Base-by-base conservation (phyloP, 2,329 filamentous ascomycete species). In the Talaromyces piceae region DNA sequence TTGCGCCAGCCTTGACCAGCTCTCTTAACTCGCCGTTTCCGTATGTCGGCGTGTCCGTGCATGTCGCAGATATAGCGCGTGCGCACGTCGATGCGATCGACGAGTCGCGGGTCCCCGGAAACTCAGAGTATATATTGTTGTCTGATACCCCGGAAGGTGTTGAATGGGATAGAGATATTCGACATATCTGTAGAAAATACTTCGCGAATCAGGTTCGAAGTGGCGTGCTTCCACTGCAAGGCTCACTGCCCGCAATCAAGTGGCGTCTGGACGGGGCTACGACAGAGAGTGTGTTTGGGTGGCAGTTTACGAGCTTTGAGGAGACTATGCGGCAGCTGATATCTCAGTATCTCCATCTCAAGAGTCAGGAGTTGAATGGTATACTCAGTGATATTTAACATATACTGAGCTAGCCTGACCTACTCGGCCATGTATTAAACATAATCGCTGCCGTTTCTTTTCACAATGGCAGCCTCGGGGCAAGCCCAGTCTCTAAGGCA, bases 321-420 rank as follows among this genome's bases (percentile, higher is more conserved):
- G 47, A 50, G 13, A 50, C 47, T n/a, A 28, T 49, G 47, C 41
- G 41, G 26, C 31, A 26, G n/a, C 47, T 49, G 22, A 8, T 49
- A 3, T 20, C 4, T n/a, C 47, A 49, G 26, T 49, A 48, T 48
- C 13, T 48, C 13, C 7, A 30, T 7, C 28, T 30, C 28, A n/a
- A n/a, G n/a, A n/a, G n/a, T n/a, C n/a, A n/a, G n/a, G n/a, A n/a
- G n/a, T n/a, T n/a, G n/a, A n/a, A n/a, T n/a, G n/a, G n/a, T n/a
- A n/a, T n/a, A n/a, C n/a, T n/a, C n/a, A n/a, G n/a, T n/a, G n/a
- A n/a, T n/a, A n/a, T n/a, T n/a, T n/a, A n/a, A n/a, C n/a, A n/a
- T n/a, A n/a, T n/a, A n/a, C n/a, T n/a, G n/a, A n/a, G n/a, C n/a
- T n/a, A n/a, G n/a, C n/a, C n/a, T n/a, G n/a, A n/a, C n/a, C n/a